Evolutionary conservation across 495 filamentous ascomycete species (phyloP), one percentile per base, ranked within the genome.

Genomic region (Aspergillus sparsus): DNA sequence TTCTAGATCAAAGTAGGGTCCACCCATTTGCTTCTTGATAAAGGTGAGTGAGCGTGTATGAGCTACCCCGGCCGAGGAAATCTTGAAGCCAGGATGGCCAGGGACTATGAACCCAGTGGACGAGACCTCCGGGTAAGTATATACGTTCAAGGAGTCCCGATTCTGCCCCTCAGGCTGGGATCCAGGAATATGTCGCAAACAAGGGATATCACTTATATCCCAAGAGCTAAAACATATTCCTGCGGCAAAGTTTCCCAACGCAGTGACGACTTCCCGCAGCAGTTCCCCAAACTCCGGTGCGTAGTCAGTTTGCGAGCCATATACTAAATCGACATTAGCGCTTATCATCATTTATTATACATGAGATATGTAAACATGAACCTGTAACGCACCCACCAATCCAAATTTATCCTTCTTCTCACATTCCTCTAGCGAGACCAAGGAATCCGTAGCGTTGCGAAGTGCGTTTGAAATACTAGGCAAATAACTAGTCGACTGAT

Each of bases 1-100:
- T 64, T 89, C 87, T 3, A 88, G 69, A 51, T 87, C 83, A 47
- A 84, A 84, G 41, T 84, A 73, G 0, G 75, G 75, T 1, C 73
- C 75, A 6, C 60, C 58, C 12, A 76, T 27, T 7, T 69, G 60
- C 35, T 65, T 67, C 47, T 77, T 77, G 11, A 77, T 7, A 39
- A 75, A 75, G 1, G 55, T 65, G 2, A 76, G 41, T 21, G 55
- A 66, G 5, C 74, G 73, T n/a, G 72, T 74, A 34, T 77, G 75
- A 0, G 72, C 63, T 0, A 74, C 63, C 0, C 66, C 70, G 5
- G 68, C 74, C 0, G 69, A 62, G n/a, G 68, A 60, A 46, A 62
- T 57, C 5, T 68, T 64, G 62, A 75, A 77, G 44, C 68, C 58
- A 0, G 62, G 15, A 16, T 74, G 71, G 1, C 67, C 69, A 10